Evolutionary conservation across 306 rosid species (phyloP), one percentile per base, ranked within the genome.

Genomic region (Quercus alba): DNA sequence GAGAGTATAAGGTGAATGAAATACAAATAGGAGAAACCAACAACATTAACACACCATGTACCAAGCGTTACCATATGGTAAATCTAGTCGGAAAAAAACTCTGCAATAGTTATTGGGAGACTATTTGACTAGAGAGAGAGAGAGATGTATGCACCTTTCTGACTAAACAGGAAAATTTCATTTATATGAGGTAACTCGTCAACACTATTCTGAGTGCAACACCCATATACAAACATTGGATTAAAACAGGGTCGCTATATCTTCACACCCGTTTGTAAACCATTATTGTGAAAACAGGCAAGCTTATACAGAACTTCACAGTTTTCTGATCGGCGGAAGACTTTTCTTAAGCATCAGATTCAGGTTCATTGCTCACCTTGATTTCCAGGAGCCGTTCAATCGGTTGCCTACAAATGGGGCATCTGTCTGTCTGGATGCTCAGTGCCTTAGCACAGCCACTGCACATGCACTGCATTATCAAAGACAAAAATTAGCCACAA

Each of bases 361-460:
- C 77, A 4, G 56, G 72, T 23, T 68, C 84, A 64, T 83, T 85
- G 75, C 19, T 79, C 81, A 83, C 86, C 75, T 76, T 83, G 52
- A 85, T 83, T 81, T 81, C 86, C 81, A 88, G 23, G 51, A 83
- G 86, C 4, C 84, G 84, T 55, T 85, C 82, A 69, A 88, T 84
- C 5, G 85, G 84, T 75, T 88, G 89, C 81, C 86, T 61, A 73
- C 89, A 81, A n/a, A 88, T 81, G 17, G 89, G 89, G 76, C 87
- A 88, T 73, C 85, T 74, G 56, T 68, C 73, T 31, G 90, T 78
- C 76, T 84, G 86, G 75, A 76, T 78, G 81, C 80, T 82, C 83
- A 84, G 75, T 71, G 85, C 77, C 79, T 82, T 85, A 38, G 91
- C 87, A 67, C 91, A 87, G 66, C 84, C 87, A 56, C 88, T 87